Evolutionary conservation across 192 early-diverging fungal species (phyloP), one percentile per base, ranked within the genome.

Genomic region (Mycoemilia scoparia): DNA sequence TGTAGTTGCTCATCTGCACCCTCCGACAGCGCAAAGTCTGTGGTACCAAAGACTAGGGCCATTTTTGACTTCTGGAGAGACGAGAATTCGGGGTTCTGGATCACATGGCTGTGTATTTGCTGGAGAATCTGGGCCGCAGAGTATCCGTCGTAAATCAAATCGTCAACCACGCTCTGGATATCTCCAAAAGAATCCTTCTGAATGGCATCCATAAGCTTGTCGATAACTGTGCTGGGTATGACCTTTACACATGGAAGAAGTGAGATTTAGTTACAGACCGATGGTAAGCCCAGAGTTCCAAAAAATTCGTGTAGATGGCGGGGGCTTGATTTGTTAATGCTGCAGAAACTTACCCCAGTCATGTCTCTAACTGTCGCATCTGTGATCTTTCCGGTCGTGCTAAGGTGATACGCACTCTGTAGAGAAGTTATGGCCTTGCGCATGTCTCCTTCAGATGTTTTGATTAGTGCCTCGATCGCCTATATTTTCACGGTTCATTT

Each of bases 1-100:
- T 91, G 87, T 33, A 96, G 49, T 35, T 86, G 67, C 46, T 96
- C 92, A 45, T 91, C 85, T 1, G 84, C 80, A 3, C 92, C 87
- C 32, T 90, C 85, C 16, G 70, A 54, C 12, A 96, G 64, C 2
- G 57, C 49, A 44, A 74, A 71, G 46, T 96, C 92, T 7, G 64
- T 54, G 15, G 46, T 34, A 2, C 69, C 86, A 46, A 96, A 55
- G 4, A 62, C 34, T 36, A 74, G 52, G 0, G 73, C 58, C 21
- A 89, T 67, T 33, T 69, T 64, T 6, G 80, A 52, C 51, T 92
- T 88, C 38, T 87, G 70, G n/a, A 70, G 23, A 13, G 73, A 62
- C 10, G 53, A 60, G 32, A 87, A 45, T 17, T 67, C 49, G 31
- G 66, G 59, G 30, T 79, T 73, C 17, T 53, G 59, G 11, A 83